A percentile compares a stretch with the other conserved stretches of the same genome.
These are phyloP conservation scores for Rutstroemia sp. DNA, from an alignment of 2,329 filamentous ascomycete genomes.

Conservation along the genomic window DNA sequence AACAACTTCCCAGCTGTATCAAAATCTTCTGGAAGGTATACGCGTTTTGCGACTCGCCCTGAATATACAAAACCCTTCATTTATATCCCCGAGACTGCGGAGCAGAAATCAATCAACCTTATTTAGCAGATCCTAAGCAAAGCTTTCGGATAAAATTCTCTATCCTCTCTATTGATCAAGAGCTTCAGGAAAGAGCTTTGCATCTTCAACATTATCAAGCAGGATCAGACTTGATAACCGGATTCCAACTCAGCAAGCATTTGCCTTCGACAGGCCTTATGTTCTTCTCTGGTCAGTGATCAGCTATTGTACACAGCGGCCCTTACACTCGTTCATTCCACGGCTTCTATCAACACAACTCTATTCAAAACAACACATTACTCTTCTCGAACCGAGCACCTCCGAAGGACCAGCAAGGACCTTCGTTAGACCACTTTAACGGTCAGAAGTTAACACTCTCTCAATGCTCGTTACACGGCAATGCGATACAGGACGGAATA, in stretches of 20 bases:
- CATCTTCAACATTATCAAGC: conserved; percentile 12
- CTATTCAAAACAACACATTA: neutral
- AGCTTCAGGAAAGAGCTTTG: conserved; percentile 18
- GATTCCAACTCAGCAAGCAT: conserved; percentile 11
- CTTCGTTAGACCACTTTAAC: neutral
- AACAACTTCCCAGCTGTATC: neutral
- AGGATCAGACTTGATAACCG: conserved; percentile 3
- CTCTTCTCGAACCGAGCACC: conserved; percentile 4
- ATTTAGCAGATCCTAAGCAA: conserved; percentile 19
- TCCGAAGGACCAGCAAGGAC: neutral
- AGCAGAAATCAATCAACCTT: conserved; percentile 22
- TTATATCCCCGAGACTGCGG: conserved; percentile 20
- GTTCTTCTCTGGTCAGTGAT: conserved; percentile 26
- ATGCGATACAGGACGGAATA: conserved; percentile 32
- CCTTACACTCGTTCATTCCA: conserved; percentile 27
- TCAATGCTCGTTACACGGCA: conserved; percentile 33
- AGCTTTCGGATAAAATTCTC: conserved; percentile 15
- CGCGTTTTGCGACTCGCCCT: conserved; percentile 27
- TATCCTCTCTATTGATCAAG: conserved; percentile 15
- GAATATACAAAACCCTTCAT: conserved; percentile 16
- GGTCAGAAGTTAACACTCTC: conserved; percentile 20
- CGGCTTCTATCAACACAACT: conserved; percentile 14
- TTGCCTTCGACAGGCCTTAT: conserved; percentile 22
- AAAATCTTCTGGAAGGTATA: conserved; percentile 17
- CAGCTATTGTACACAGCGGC: conserved; percentile 20